Base-by-base conservation (phyloP, 495 filamentous ascomycete species). In the Daldinia childiae region DNA sequence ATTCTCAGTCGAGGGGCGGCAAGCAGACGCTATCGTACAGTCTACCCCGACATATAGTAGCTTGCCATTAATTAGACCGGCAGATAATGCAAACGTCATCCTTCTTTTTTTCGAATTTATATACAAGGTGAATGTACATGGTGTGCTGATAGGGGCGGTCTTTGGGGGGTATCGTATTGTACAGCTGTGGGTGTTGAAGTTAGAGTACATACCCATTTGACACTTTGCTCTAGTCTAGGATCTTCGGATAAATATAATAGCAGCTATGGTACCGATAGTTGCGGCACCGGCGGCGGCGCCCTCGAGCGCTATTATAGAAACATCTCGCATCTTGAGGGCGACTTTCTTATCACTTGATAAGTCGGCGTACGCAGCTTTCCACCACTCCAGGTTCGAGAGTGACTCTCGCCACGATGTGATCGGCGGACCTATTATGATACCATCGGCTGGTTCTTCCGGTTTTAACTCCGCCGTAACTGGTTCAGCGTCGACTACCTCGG, bases 251-350 rank as follows among this genome's bases (percentile, higher is more conserved):
- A 94, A 50, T 6, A 82, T 36, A 17, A 89, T 76, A 11, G 57
- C n/a, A 14, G 90, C 79, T n/a, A 93, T 54, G 36, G 89, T 74
- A 34, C 85, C 86, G 62, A 87, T 86, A 1, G 92, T 72, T 2
- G 87, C 83, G 6, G 90, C 91, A 21, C 94, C 93, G 12, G 88
- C 85, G n/a, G 87, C 91, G 41, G 88, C 89, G 69, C 92, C 87
- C 77, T 94, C 88, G 29, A 95, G 76, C 12, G 88, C 89, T 62
- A 91, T 80, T 29, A 89, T 79, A 3, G 93, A 95, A 6, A 92
- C 74, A 74, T 97, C 94, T 51, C 89, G 85, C 79, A 93, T 92
- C 21, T 88, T 86, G 51, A 94, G 69, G 63, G 85, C 81, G 66
- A 96, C 81, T 68, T 81, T 80, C 69, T 89, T 84, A 32, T 94